phyloP scores from a whole-genome alignment of 768 basidiomycete genomes.

The Suillus sp. region DNA sequence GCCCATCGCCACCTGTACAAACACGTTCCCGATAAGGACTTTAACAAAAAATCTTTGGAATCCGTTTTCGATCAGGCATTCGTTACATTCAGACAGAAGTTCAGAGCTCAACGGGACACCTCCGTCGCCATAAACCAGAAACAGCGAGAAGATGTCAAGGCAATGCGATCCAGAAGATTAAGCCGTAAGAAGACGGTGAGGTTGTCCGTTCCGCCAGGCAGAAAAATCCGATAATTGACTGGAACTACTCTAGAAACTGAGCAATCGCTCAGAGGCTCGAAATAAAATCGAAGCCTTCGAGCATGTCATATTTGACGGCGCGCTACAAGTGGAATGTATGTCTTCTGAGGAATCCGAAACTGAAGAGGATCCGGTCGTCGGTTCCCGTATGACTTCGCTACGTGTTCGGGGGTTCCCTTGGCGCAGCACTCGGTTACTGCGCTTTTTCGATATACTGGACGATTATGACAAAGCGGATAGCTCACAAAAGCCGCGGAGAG shows the following conservation, averaged over 20 bases:
- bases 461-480: slow-evolving; percentile 52
- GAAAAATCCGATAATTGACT: slow-evolving; percentile 4
- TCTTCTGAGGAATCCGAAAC: slow-evolving; percentile 76
- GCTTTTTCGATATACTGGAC: slow-evolving; percentile 64
- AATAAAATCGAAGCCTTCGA: slow-evolving; percentile 54
- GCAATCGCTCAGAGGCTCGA: slow-evolving; percentile 61
- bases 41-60: slow-evolving; percentile 61
- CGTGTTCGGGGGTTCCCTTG: slow-evolving; percentile 62
- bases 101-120: slow-evolving; percentile 57
- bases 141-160: slow-evolving; percentile 61
- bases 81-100: slow-evolving; percentile 69
- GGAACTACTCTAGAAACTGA: slow-evolving; percentile 57
- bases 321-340: slow-evolving; percentile 75
- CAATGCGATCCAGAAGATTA: slow-evolving; percentile 59
- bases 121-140: slow-evolving; percentile 44
- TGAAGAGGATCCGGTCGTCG: slow-evolving; percentile 40
- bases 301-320: slow-evolving; percentile 68
- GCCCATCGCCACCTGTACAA: slow-evolving; percentile 57
- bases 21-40: slow-evolving; percentile 66
- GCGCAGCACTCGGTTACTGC: slow-evolving; percentile 66
- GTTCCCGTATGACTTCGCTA: slow-evolving; percentile 40
- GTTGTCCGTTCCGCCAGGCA: slow-evolving; percentile 2
- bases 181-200: slow-evolving; percentile 66
- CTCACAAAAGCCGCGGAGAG: slow-evolving; percentile 54
- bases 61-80: slow-evolving; percentile 71